Conservation (phyloP, 805 yeast genomes). For the Schwanniomyces polymorphus region DNA sequence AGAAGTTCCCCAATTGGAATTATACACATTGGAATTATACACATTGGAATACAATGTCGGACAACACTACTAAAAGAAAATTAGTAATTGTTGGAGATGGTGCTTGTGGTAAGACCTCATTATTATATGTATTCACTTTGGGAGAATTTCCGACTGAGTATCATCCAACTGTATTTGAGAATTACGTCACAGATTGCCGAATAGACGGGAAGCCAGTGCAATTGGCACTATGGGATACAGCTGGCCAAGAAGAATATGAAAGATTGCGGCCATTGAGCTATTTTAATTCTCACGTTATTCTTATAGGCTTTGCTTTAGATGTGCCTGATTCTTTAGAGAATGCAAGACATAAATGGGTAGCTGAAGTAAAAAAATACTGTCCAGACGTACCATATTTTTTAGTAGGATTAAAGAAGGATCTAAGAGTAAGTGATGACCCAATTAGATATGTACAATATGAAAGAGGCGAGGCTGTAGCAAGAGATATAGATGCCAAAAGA, state of each 20-base stretch:
- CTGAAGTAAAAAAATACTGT: constrained; percentile 77
- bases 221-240: constrained; percentile 91
- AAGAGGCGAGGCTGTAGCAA: constrained; percentile 71
- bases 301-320: constrained; percentile 84
- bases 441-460: constrained; percentile 50
- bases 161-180: constrained; percentile 93
- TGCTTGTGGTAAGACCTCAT: constrained; percentile 90
- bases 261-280: constrained; percentile 85
- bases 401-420: constrained; percentile 84
- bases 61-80: constrained; percentile 46
- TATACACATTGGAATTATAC: neutral
- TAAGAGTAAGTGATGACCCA: constrained; percentile 48
- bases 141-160: constrained; percentile 93
- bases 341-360: constrained; percentile 84
- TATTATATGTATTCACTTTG: constrained; percentile 85
- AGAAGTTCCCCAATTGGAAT: neutral
- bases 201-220: constrained; percentile 93
- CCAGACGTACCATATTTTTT: constrained; percentile 76
- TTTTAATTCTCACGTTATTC: constrained; percentile 80
- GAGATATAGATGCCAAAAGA: constrained; percentile 75
- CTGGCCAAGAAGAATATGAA: constrained; percentile 96
- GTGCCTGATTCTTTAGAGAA: constrained; percentile 82
- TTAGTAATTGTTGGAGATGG: constrained; percentile 94
- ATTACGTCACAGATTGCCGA: constrained; percentile 90
- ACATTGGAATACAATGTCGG: neutral